phyloP scores from a whole-genome alignment of 2,329 filamentous ascomycete genomes.

The Ophiostoma montium region DNA sequence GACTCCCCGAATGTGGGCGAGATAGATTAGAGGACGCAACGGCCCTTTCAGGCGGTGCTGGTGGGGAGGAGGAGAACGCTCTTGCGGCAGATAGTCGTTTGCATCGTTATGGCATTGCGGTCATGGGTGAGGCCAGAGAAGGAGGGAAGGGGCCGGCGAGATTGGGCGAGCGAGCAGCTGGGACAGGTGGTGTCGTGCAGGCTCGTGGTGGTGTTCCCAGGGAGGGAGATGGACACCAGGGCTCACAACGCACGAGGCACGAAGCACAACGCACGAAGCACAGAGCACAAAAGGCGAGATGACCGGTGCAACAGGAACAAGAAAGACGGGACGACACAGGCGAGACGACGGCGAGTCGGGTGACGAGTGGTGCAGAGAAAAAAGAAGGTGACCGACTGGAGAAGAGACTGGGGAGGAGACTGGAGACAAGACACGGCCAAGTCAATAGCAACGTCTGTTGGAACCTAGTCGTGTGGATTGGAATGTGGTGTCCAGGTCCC shows the following conservation, averaged over 20 bases:
- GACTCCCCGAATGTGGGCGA: slow-evolving; percentile 13
- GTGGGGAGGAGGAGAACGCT: slow-evolving; percentile 19
- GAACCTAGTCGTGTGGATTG: too few relatives aligned
- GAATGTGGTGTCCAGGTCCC: too few relatives aligned
- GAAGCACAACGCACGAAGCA: not conserved
- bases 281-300: not conserved
- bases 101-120: slow-evolving; percentile 25
- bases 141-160: not conserved
- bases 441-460: too few relatives aligned
- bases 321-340: not conserved
- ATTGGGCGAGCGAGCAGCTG: not conserved
- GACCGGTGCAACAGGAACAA: not conserved
- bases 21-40: slow-evolving; percentile 14
- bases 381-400: too few relatives aligned
- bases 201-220: not conserved
- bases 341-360: too few relatives aligned
- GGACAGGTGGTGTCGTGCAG: not conserved
- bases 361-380: too few relatives aligned
- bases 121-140: not conserved
- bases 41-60: slow-evolving; percentile 19
- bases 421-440: too few relatives aligned
- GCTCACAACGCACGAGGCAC: not conserved
- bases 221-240: not conserved
- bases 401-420: too few relatives aligned
- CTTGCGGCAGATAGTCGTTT: slow-evolving; percentile 19